Conservation (phyloP, 2,329 filamentous ascomycete species). For the Fusarium guadeloupense region DNA sequence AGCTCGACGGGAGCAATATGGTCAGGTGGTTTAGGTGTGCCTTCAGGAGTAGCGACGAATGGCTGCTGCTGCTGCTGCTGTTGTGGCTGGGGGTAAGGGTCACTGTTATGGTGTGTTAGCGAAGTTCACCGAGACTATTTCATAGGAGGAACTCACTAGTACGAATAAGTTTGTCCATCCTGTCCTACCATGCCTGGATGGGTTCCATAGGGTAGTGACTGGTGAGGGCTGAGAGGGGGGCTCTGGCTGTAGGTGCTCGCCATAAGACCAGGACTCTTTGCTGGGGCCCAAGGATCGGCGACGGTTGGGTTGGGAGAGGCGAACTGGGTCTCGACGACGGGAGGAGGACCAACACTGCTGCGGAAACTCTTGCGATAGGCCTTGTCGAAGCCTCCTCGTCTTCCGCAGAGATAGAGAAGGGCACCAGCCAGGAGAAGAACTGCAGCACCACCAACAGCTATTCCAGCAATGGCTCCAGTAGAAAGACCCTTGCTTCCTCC, state of each 20-base stretch:
- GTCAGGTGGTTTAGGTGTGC: constrained; percentile 34
- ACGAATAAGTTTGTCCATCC: constrained; percentile 37
- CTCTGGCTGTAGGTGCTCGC: constrained; percentile 46
- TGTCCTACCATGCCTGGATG: constrained; percentile 32
- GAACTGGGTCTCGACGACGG: constrained; percentile 27
- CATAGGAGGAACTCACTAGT: constrained; percentile 41
- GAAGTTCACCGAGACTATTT: background rate
- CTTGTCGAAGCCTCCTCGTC: constrained; percentile 46
- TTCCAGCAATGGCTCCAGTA: constrained; percentile 66
- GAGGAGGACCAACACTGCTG: constrained; percentile 18
- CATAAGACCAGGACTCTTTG: constrained; percentile 34
- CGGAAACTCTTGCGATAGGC: constrained; percentile 43
- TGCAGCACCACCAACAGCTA: constrained; percentile 62
- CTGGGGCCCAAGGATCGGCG: constrained; percentile 29
- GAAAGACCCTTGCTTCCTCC: constrained; percentile 29
- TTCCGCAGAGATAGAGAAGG: constrained; percentile 60
- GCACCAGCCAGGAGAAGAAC: constrained; percentile 55
- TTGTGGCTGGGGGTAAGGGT: constrained; percentile 16
- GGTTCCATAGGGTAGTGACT: constrained; percentile 31
- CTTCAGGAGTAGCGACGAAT: constrained; percentile 21
- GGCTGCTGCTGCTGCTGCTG: constrained; percentile 1
- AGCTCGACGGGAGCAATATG: constrained; percentile 47
- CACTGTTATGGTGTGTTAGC: constrained; percentile 16
- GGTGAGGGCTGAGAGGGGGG: constrained; percentile 48
- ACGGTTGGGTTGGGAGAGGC: constrained; percentile 30